Evolutionary conservation across 257 asterid genomes (phyloP).

Genomic region (Scutellaria barbata): DNA sequence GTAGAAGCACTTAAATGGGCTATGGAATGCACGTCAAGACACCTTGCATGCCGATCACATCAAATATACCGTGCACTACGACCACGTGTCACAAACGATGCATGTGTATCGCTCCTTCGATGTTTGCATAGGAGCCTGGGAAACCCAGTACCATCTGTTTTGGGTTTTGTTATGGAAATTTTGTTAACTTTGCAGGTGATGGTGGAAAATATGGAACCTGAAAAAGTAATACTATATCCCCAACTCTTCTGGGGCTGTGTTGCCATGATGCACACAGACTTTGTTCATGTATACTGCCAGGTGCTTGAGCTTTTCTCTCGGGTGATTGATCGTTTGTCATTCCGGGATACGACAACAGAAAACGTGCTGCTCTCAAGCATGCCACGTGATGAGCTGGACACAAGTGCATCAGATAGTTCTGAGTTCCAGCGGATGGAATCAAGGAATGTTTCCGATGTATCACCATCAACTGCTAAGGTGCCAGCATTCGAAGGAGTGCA

Average conservation of each 20-base stretch:
- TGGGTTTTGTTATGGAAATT: slow-evolving; percentile 95
- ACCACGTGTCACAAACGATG: slow-evolving; percentile 93
- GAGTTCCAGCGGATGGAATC: slow-evolving; percentile 77
- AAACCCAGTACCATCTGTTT: slow-evolving; percentile 90
- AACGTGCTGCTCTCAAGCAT: slow-evolving; percentile 98
- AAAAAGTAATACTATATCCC: slow-evolving; percentile 93
- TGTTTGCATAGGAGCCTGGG: slow-evolving; percentile 94
- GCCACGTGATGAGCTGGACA: slow-evolving; percentile 88
- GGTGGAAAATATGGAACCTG: slow-evolving; percentile 99
- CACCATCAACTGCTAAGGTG: slow-evolving; percentile 62
- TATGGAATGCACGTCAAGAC: slow-evolving; percentile 98
- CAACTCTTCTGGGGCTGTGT: slow-evolving; percentile 99
- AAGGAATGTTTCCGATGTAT: slow-evolving; percentile 55
- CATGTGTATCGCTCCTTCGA: slow-evolving; percentile 92
- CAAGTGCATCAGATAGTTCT: slow-evolving; percentile 55
- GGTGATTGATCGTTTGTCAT: slow-evolving; percentile 85
- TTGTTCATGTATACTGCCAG: slow-evolving; percentile 95
- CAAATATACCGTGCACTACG: slow-evolving; percentile 96
- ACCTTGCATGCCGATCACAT: slow-evolving; percentile 98
- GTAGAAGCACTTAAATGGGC: slow-evolving; percentile 99
- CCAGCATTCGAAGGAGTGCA: slow-evolving; percentile 95
- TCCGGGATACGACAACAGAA: slow-evolving; percentile 95
- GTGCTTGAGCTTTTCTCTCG: slow-evolving; percentile 97
- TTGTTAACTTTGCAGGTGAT: slow-evolving; percentile 93
- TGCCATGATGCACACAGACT: slow-evolving; percentile 99